A percentile compares a stretch with the other conserved stretches of the same genome.
phyloP scores from a whole-genome alignment of 495 filamentous ascomycete species.

The Stereocaulon alpinum region DNA sequence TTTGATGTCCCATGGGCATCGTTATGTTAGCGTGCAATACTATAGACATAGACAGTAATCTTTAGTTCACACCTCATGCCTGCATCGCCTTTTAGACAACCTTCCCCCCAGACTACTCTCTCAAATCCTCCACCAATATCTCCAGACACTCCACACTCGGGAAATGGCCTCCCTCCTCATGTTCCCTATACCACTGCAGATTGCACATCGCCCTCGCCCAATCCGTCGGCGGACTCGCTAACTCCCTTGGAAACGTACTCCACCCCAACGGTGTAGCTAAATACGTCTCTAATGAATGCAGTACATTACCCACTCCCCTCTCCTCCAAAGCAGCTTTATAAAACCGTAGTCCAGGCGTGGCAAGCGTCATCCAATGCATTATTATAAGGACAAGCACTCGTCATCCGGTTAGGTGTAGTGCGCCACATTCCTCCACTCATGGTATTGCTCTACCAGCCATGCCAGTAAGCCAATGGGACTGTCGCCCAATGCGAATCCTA shows the following conservation, averaged over 20 bases:
- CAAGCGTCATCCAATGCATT: conserved; percentile 29
- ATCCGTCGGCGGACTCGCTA: conserved; percentile 17
- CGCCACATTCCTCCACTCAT: conserved; percentile 18
- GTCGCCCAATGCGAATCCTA: conserved; percentile 31
- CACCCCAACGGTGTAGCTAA: not conserved
- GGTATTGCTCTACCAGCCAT: conserved; percentile 33
- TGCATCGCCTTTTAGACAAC: conserved; percentile 10
- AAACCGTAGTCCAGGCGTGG: conserved; percentile 23
- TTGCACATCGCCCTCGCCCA: conserved; percentile 20
- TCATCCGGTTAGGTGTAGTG: conserved; percentile 17
- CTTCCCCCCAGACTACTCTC: conserved; percentile 21
- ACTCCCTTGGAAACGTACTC: conserved; percentile 3
- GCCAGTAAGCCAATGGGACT: conserved; percentile 30
- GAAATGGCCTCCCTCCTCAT: conserved; percentile 34
- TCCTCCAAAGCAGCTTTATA: conserved; percentile 22
- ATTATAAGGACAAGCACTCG: conserved; percentile 26
- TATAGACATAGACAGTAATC: not conserved
- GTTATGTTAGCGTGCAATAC: not conserved
- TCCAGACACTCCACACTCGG: conserved; percentile 31
- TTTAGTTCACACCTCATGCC: not conserved
- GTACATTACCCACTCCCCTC: not conserved
- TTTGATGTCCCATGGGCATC: not conserved
- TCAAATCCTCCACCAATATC: conserved; percentile 28
- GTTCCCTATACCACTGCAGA: conserved; percentile 17
- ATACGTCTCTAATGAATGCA: not conserved